Conservation (phyloP, 208 protist genomes). For the Crithidia bombi region DNA sequence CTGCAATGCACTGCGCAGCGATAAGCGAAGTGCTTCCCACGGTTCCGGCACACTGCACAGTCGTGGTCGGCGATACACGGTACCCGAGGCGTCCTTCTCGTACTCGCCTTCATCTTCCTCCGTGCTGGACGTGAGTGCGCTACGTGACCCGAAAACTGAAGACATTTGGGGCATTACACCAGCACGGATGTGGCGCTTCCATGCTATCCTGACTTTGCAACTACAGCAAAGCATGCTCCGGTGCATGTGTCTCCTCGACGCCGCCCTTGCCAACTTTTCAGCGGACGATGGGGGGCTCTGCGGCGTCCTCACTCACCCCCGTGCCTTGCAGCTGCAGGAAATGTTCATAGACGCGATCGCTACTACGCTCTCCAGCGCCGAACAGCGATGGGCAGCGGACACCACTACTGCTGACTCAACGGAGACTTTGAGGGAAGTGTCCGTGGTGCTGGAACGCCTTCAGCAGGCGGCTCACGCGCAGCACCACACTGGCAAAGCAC, state of each 20-base stretch:
- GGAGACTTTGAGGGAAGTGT: constrained; percentile 15
- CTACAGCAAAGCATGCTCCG: constrained; percentile 43
- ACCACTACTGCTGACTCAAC: background rate
- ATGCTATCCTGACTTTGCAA: constrained; percentile 36
- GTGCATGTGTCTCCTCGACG: constrained; percentile 24
- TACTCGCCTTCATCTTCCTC: background rate
- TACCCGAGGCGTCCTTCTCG: constrained; percentile 10
- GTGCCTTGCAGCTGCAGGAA: constrained; percentile 27
- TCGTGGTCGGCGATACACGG: constrained; percentile 25
- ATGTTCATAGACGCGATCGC: constrained; percentile 27
- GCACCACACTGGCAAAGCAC: background rate
- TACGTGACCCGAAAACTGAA: background rate
- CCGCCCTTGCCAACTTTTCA: background rate
- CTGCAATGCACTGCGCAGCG: background rate
- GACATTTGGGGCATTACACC: background rate
- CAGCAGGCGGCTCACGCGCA: constrained; percentile 7
- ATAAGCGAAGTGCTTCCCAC: background rate
- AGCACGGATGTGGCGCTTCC: constrained; percentile 19
- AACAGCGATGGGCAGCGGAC: constrained; percentile 4
- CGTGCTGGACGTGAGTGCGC: background rate
- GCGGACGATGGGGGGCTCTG: constrained; percentile 27
- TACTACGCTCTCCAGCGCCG: constrained; percentile 1
- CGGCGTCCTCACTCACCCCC: constrained; percentile 29
- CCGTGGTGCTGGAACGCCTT: constrained; percentile 18
- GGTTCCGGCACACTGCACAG: constrained; percentile 15